These are phyloP conservation scores for Suhomyces ambrosiae DNA, from an alignment of 1,139 yeast genomes.

Conservation along the genomic window DNA sequence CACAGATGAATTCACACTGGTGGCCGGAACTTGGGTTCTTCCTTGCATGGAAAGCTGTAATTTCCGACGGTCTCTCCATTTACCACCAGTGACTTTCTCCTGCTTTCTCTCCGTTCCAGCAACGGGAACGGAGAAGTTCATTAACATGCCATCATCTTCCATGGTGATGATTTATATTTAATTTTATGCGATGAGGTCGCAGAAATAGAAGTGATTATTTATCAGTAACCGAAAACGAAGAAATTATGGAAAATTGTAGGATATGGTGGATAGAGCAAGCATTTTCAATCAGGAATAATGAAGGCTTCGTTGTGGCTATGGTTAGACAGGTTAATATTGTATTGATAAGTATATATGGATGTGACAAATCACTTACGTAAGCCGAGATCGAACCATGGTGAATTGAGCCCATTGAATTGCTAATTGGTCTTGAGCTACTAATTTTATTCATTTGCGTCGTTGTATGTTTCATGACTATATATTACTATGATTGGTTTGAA, in stretches of 20 bases:
- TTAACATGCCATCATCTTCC: constrained; percentile 64
- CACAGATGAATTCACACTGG: constrained; percentile 42
- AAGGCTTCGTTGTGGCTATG: too few species aligned
- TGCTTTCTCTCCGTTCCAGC: constrained; percentile 18
- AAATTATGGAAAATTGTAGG: too few species aligned
- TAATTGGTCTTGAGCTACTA: too few species aligned
- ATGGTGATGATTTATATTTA: constrained; percentile 19
- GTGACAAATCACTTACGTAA: too few species aligned
- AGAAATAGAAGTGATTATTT: too few species aligned
- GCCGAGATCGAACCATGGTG: too few species aligned
- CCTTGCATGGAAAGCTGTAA: constrained; percentile 53
- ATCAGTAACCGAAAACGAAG: too few species aligned
- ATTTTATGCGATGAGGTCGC: constrained; percentile 7
- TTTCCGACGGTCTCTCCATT: constrained; percentile 78
- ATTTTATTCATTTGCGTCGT: background rate
- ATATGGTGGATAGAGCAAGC: too few species aligned
- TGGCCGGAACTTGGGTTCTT: constrained; percentile 39
- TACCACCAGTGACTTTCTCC: constrained; percentile 63
- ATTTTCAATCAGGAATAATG: too few species aligned
- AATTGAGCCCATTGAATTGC: too few species aligned
- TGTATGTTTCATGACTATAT: background rate
- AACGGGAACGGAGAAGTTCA: constrained; percentile 58
- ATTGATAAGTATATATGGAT: too few species aligned
- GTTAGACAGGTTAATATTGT: too few species aligned
- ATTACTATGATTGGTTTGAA: background rate